phyloP scores from a whole-genome alignment of 805 yeast genomes.

The Hanseniaspora occidentalis region DNA sequence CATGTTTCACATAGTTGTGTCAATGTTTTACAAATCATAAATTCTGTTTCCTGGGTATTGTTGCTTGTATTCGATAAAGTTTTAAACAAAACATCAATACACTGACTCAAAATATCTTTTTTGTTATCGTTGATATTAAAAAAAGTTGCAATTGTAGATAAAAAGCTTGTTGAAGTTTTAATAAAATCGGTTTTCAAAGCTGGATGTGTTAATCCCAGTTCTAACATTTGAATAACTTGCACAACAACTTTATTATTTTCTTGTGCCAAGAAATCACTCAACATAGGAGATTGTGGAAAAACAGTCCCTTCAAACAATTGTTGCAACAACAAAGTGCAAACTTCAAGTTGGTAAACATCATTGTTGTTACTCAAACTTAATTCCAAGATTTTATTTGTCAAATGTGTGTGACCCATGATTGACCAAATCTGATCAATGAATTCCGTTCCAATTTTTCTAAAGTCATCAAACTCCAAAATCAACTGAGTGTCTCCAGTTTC shows the following conservation, averaged over 20 bases:
- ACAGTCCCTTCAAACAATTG: slow-evolving; percentile 17
- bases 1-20: slow-evolving; percentile 20
- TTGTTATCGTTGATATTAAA: slow-evolving; percentile 9
- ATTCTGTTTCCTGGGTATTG: slow-evolving; percentile 18
- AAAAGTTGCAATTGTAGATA: slow-evolving; percentile 21
- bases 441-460: slow-evolving; percentile 66
- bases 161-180: slow-evolving; percentile 17
- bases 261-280: slow-evolving; percentile 16
- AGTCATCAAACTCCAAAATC: slow-evolving; percentile 45
- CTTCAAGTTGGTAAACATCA: slow-evolving; percentile 20
- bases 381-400: slow-evolving; percentile 19
- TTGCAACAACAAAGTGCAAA: slow-evolving; percentile 20
- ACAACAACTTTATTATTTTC: slow-evolving; percentile 9
- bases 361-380: slow-evolving; percentile 11
- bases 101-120: slow-evolving; percentile 13
- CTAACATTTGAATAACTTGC: slow-evolving; percentile 12
- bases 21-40: slow-evolving; percentile 18
- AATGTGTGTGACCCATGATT: slow-evolving; percentile 36
- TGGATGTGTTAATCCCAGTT: slow-evolving; percentile 5
- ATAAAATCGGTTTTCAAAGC: slow-evolving; percentile 13
- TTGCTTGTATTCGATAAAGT: slow-evolving; percentile 14
- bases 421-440: slow-evolving; percentile 62
- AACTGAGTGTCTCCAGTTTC: slow-evolving; percentile 10
- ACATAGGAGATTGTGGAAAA: slow-evolving; percentile 19
- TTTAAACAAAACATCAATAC: slow-evolving; percentile 19